Percentiles rank a stretch among this genome's conserved stretches.
Conservation (phyloP, 305 asterid species). For the Solanum hybrid region DNA sequence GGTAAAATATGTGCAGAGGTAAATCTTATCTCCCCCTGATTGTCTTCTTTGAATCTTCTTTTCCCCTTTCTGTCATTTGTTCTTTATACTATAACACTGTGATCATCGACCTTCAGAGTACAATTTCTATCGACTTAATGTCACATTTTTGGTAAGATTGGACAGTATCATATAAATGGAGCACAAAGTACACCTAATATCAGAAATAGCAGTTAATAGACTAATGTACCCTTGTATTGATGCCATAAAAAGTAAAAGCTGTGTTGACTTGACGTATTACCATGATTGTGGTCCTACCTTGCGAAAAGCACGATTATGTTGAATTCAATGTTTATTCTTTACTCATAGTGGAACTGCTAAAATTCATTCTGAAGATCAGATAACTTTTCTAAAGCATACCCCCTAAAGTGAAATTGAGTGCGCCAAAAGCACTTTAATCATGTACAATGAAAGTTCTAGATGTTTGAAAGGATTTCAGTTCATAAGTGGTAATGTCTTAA, state of each 20-base stretch:
- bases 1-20: slow-evolving; percentile 92
- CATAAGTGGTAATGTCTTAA: not conserved
- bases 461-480: not conserved
- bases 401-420: not conserved
- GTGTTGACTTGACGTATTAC: not conserved
- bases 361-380: not conserved
- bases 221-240: not conserved
- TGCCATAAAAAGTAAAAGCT: not conserved
- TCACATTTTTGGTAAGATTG: not conserved
- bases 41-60: not conserved
- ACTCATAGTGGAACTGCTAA: not conserved
- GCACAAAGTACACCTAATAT: not conserved
- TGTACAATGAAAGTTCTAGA: not conserved
- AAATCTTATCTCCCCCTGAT: not conserved
- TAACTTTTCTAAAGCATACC: not conserved
- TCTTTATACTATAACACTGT: not conserved
- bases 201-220: not conserved
- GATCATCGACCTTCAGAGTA: not conserved
- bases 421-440: not conserved
- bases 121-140: not conserved
- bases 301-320: not conserved
- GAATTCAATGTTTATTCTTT: not conserved
- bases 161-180: not conserved
- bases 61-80: not conserved
- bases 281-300: not conserved